Base-by-base conservation (phyloP, 192 early-diverging fungal species). In the Backusella parvicylindrica region DNA sequence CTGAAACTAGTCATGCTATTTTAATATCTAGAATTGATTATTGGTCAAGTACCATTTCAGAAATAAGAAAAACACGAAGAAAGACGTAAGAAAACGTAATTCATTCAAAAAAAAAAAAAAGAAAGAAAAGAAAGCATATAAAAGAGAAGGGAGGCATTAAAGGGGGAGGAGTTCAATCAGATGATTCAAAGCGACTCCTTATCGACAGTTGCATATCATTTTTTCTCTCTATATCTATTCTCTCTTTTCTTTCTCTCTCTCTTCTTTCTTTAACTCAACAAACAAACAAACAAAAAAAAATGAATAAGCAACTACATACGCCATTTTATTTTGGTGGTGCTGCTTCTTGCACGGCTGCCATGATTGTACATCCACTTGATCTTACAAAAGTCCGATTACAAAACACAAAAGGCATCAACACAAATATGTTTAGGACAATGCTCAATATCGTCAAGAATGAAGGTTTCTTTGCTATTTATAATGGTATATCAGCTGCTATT, bases 321-420 rank as follows among this genome's bases (percentile, higher is more conserved):
- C 72, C 76, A 40, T 81, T 80, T 43, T 81, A 69, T 56, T 75
- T 79, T 64, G 73, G 37, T 79, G 86, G 85, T 36, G 87, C 85
- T 4, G 87, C 89, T 35, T 85, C 89, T 37, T 87, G 86, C 40
- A 41, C 81, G 13, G 88, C 89, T 0, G 87, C 87, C 30, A 81
- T 90, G 11, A 89, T 93, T 33, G 91, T 90, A 0, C 92, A 97
- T 79, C 91, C 93, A 63, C 86, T 98, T 56, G 95, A 96, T 79
- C 85, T 95, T 47, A 85, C 93, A 66, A 97, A 98, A 79, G 97
- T 99, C 31, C 90, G 96, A 9, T 79, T 97, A 53, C 97, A 99
- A 78, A 99, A 95, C 15, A 85, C 84, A 30, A 93, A 92, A 33
- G 90, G 91, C 2, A 77, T 68, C 2, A 79, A 75, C 43, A 82